Percentiles rank a stretch among this genome's conserved stretches.
phyloP scores from a whole-genome alignment of 2,329 filamentous ascomycete species.

The Waltergamsia citrina region DNA sequence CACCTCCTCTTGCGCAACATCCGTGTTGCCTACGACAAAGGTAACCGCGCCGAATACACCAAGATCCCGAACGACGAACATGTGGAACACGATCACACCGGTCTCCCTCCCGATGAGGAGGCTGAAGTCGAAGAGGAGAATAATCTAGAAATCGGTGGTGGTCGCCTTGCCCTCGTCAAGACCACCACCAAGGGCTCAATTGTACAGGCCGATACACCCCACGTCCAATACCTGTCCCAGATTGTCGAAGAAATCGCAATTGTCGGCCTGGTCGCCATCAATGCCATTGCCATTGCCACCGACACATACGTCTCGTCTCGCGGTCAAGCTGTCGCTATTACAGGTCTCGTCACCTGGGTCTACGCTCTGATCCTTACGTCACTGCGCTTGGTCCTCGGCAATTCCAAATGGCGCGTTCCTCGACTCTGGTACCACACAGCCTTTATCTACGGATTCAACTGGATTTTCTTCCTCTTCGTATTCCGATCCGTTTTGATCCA shows the following conservation, averaged over 20 bases:
- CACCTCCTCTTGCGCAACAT: slow-evolving; percentile 52
- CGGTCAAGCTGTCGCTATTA: slow-evolving; percentile 50
- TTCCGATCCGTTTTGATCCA: slow-evolving; percentile 84
- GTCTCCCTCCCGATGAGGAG: slow-evolving; percentile 35
- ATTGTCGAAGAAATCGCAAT: slow-evolving; percentile 69
- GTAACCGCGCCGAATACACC: slow-evolving; percentile 48
- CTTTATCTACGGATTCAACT: slow-evolving; percentile 71
- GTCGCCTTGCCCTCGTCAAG: slow-evolving; percentile 47
- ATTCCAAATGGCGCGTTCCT: slow-evolving; percentile 56
- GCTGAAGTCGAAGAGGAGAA: slow-evolving; percentile 48
- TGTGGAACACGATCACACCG: slow-evolving; percentile 36
- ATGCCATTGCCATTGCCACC: slow-evolving; percentile 53
- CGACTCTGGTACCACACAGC: slow-evolving; percentile 91
- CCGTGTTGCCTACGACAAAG: slow-evolving; percentile 38
- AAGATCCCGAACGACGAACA: slow-evolving; percentile 34
- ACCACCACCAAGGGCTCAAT: slow-evolving; percentile 53
- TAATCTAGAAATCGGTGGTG: slow-evolving; percentile 44
- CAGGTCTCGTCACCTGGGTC: slow-evolving; percentile 65
- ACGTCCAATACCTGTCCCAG: slow-evolving; percentile 61
- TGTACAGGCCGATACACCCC: slow-evolving; percentile 67
- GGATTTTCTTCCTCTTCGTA: slow-evolving; percentile 64
- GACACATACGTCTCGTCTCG: slow-evolving; percentile 38
- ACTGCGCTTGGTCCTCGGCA: slow-evolving; percentile 59
- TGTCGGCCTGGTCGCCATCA: slow-evolving; percentile 59
- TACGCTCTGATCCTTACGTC: slow-evolving; percentile 70